These are phyloP conservation scores for Metarhizium album DNA, from an alignment of 2,329 filamentous ascomycete genomes.

Conservation along the genomic window DNA sequence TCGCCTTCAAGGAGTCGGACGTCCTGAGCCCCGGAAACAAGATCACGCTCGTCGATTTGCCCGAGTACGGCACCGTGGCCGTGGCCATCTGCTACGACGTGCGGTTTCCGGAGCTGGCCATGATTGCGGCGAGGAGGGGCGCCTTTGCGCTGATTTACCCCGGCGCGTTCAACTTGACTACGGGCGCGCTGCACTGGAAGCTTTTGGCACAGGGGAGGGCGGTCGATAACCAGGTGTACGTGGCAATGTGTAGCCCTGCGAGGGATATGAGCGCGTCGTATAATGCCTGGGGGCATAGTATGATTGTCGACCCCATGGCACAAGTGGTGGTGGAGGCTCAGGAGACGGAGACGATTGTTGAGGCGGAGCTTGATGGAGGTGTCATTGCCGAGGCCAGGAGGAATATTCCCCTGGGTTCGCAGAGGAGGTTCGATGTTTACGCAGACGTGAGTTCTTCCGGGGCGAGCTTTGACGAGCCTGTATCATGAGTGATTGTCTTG, in stretches of 20 bases:
- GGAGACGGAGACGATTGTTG: constrained; percentile 66
- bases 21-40: constrained; percentile 78
- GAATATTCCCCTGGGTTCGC: constrained; percentile 72
- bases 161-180: constrained; percentile 94
- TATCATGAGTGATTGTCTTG: not conserved
- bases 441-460: constrained; percentile 68
- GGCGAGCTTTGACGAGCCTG: constrained; percentile 24
- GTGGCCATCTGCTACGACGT: constrained; percentile 97
- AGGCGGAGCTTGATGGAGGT: constrained; percentile 57
- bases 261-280: constrained; percentile 69
- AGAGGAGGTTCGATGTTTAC: constrained; percentile 92
- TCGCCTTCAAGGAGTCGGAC: constrained; percentile 82
- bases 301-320: constrained; percentile 82
- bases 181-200: constrained; percentile 84
- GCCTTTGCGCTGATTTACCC: constrained; percentile 85
- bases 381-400: constrained; percentile 66
- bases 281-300: constrained; percentile 83
- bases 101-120: constrained; percentile 89
- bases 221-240: constrained; percentile 89
- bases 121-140: constrained; percentile 75
- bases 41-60: constrained; percentile 74
- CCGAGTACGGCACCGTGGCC: constrained; percentile 77
- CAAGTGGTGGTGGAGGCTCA: constrained; percentile 68
- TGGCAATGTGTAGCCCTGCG: constrained; percentile 85
- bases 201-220: constrained; percentile 73